Evolutionary conservation across 108 stramenopile genomes (phyloP), one percentile per base, ranked within the genome.

Genomic region (Fragilaria radians): DNA sequence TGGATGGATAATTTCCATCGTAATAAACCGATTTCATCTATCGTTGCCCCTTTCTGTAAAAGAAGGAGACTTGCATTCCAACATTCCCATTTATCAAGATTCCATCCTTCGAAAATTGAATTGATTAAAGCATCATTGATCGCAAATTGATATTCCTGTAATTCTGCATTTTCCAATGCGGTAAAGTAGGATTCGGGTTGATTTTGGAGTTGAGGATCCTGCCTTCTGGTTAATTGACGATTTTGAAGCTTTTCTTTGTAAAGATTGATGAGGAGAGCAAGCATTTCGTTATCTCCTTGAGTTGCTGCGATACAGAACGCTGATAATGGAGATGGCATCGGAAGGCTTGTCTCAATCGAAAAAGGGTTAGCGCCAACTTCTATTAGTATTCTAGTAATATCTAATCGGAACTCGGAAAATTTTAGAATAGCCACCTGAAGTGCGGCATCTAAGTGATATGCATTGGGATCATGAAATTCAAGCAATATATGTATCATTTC

Each of bases 101-200:
- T 33, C 59, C 53, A 61, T 1, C 46, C 61, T 14, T 22, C 11
- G 32, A 63, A 63, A 21, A 75, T 46, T 9, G 65, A 34, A 23
- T 61, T 54, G 19, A 80, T 30, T 46, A 80, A 57, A 21, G 74
- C 71, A 48, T 66, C 45, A 19, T 42, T 31, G 23, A 67, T 33
- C 1, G 79, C 59, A 29, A 27, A 33, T 30, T 63, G 33, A 21
- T 46, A 46, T 45, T 69, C 69, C 51, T 33, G 45, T 47, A 55
- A 34, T 53, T 83, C 82, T 46, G 57, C 66, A 18, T 34, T 21
- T 65, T 83, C 82, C 11, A 80, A 28, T 19, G 58, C 62, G 51
- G 42, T 14, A 50, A 83, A 83, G 55, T 80, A 83, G 2, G 78
- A 73, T 54, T 79, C 82, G 24, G 82, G 82, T 65, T 83, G 82